Base-by-base conservation (phyloP, 169 alveolate species). In the Plasmodium gonderi region DNA sequence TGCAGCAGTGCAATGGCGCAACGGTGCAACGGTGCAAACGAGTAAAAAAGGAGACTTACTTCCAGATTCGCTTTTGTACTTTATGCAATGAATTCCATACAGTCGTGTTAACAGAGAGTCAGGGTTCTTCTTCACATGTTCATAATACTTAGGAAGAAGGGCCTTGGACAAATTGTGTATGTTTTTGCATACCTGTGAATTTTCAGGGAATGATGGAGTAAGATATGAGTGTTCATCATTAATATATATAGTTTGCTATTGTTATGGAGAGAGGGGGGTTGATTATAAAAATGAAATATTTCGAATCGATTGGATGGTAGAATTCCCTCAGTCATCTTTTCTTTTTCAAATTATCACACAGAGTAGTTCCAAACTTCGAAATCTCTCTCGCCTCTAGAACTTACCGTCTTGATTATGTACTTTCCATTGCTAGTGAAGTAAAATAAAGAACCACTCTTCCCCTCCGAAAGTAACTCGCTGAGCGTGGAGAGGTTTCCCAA, bases 401-500 rank as follows among this genome's bases (percentile, higher is more conserved):
- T 85, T 29, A 95, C 91, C 54, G 97, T 95, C 83, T 95, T 95
- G 65, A 96, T 91, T 65, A 98, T 95, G 91, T 97, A 97, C 77
- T 96, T 95, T 5, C 98, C 98, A 81, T 98, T 98, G 54, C 98
- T 96, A 0, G 99, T 98, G 92, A 97, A 98, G 94, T 98, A 98
- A 91, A 98, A 98, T 81, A 98, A 97, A 9, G 99, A 97, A 11
- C 99, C 99, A 90, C 99, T 97, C 89, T 97, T 97, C 11, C 99
- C 99, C 85, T 98, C 99, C 7, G 99, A 96, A 64, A 98, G 96
- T 68, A 98, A 93, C 93, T 98, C 99, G 47, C 98, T 97, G 68
- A 98, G 96, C 3, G 99, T 97, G 65, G 98, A 95, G 64, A 98
- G 96, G 90, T 98, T 98, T n/a, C 99, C 99, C 91, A 98, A 96